phyloP scores from a whole-genome alignment of 148 eudicot species.

The Rhododendron williamsianum region DNA sequence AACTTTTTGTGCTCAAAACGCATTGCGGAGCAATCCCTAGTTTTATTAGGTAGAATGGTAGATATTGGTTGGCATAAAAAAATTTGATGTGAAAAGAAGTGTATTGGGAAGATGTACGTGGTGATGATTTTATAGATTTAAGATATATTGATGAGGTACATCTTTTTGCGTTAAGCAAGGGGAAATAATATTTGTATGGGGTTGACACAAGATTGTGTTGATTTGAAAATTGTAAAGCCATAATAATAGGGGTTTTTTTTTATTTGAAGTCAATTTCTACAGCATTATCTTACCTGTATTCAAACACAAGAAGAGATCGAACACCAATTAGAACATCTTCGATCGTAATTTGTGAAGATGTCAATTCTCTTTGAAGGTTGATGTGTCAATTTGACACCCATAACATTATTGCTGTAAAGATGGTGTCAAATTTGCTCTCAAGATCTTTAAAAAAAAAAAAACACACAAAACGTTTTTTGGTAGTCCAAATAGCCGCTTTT shows the following conservation, averaged over 20 bases:
- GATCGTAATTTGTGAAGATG: no score
- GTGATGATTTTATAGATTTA: neutral
- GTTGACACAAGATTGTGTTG: neutral
- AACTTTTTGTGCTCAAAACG: no score
- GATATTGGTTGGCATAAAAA: neutral
- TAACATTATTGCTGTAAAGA: no score
- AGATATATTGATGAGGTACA: neutral
- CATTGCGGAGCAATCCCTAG: no score
- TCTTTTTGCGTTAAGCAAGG: neutral
- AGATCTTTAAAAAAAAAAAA: no score
- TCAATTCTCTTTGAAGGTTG: no score
- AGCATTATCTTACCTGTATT: neutral
- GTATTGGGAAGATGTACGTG: neutral
- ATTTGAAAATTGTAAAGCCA: neutral
- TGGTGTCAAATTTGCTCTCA: no score
- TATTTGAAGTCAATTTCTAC: neutral
- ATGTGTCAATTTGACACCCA: no score
- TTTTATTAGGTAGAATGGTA: no score
- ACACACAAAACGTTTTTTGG: no score
- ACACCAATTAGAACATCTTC: neutral
- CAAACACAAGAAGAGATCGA: neutral
- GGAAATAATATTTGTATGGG: neutral
- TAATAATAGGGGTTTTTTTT: no score
- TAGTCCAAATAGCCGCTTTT: no score
- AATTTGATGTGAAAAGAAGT: neutral